These are phyloP conservation scores for Tricholoma terreum DNA, from an alignment of 768 basidiomycete species.

Conservation along the genomic window DNA sequence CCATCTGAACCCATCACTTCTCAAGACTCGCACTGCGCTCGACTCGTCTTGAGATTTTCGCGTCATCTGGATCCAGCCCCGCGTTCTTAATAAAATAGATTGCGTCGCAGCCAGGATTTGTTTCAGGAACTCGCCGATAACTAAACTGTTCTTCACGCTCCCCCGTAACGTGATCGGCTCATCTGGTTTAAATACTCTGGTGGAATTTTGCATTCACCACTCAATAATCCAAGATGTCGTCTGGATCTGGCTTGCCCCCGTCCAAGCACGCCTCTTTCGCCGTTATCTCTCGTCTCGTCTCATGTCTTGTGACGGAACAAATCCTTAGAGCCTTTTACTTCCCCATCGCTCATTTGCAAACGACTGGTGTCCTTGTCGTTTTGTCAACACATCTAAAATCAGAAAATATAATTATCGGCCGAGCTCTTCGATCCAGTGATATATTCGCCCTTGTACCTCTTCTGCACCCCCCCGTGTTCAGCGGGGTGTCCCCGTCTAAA, in stretches of 20 bases:
- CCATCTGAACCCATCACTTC: too few species aligned
- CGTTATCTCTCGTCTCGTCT: slow-evolving; percentile 45
- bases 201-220: background rate
- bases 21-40: too few species aligned
- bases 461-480: slow-evolving; percentile 43
- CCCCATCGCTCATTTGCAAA: slow-evolving; percentile 22
- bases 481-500: slow-evolving; percentile 22
- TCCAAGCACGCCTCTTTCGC: slow-evolving; percentile 41
- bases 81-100: too few species aligned
- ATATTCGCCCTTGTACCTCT: slow-evolving; percentile 49
- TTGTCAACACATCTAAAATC: slow-evolving; percentile 35
- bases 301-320: slow-evolving; percentile 48
- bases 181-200: slow-evolving; percentile 22
- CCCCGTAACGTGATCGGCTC: slow-evolving; percentile 14
- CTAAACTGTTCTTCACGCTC: too few species aligned
- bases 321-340: slow-evolving; percentile 43
- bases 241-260: slow-evolving; percentile 34
- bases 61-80: background rate
- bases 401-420: slow-evolving; percentile 29
- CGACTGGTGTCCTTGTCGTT: slow-evolving; percentile 36
- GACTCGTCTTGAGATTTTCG: background rate
- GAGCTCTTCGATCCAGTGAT: slow-evolving; percentile 36
- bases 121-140: slow-evolving; percentile 1
- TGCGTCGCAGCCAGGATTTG: background rate
- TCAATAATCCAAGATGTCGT: slow-evolving; percentile 28